phyloP scores from a whole-genome alignment of 495 filamentous ascomycete genomes.

The Aspergillus baeticus region DNA sequence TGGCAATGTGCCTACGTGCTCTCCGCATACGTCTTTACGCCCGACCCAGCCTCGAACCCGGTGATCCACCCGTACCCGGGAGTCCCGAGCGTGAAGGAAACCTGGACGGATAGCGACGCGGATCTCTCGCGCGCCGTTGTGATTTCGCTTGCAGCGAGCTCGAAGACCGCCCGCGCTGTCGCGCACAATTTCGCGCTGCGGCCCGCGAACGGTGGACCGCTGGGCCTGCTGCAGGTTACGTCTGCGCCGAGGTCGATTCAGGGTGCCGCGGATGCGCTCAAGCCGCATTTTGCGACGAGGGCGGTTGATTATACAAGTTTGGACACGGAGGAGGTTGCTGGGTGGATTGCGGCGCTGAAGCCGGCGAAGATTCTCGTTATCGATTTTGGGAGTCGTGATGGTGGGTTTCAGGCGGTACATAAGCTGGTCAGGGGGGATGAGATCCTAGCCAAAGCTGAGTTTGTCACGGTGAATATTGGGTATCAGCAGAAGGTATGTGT shows the following conservation, averaged over 20 bases:
- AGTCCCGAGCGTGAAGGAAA: too few relatives aligned
- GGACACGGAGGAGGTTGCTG: neutral
- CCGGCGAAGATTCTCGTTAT: slow-evolving; percentile 44
- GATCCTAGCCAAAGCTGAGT: slow-evolving; percentile 13
- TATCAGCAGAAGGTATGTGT: slow-evolving; percentile 35
- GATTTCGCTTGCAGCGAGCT: slow-evolving; percentile 44
- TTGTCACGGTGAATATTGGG: slow-evolving; percentile 40
- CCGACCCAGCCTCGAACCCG: slow-evolving; percentile 5
- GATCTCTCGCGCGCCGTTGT: slow-evolving; percentile 40
- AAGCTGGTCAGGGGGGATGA: slow-evolving; percentile 20
- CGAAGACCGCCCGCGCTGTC: slow-evolving; percentile 48
- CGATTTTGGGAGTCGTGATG: slow-evolving; percentile 52
- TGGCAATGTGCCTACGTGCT: slow-evolving; percentile 50
- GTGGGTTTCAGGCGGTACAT: slow-evolving; percentile 34
- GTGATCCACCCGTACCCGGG: slow-evolving; percentile 46
- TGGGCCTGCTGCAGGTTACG: slow-evolving; percentile 31
- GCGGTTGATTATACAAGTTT: slow-evolving; percentile 21
- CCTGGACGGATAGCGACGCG: slow-evolving; percentile 45
- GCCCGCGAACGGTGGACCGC: slow-evolving; percentile 10
- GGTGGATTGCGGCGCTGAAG: slow-evolving; percentile 15
- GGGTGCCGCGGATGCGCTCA: slow-evolving; percentile 23
- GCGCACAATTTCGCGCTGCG: slow-evolving; percentile 28
- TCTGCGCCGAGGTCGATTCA: slow-evolving; percentile 18
- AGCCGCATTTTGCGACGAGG: too few relatives aligned
- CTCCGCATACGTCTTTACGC: slow-evolving; percentile 45